Percentiles rank a stretch among this genome's conserved stretches.
Conservation (phyloP, 2,329 filamentous ascomycete genomes). For the Parasarocladium wereldwijsianum region DNA sequence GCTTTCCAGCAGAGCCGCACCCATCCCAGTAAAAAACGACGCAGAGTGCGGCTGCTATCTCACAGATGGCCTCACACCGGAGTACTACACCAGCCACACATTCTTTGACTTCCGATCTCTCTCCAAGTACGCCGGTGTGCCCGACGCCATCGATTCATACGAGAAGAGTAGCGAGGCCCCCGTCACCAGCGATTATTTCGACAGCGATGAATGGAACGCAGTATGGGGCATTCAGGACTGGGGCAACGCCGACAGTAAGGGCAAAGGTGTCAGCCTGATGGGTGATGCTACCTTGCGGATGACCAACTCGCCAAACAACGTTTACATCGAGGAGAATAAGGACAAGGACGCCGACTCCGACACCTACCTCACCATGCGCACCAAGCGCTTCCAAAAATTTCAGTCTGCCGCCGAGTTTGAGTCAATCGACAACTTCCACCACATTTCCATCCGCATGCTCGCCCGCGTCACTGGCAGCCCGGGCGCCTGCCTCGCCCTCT, state of each 20-base stretch:
- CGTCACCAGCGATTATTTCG: conserved; percentile 24
- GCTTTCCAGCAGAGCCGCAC: no score
- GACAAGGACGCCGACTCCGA: conserved; percentile 16
- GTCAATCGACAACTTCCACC: conserved; percentile 16
- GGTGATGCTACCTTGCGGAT: conserved; percentile 18
- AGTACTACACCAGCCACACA: conserved; percentile 28
- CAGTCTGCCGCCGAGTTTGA: conserved; percentile 35
- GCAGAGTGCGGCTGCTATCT: conserved; percentile 30
- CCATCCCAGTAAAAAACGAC: no score
- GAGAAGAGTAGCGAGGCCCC: conserved; percentile 13
- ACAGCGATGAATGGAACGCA: conserved; percentile 17
- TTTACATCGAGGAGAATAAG: conserved; percentile 29
- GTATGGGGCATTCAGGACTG: conserved; percentile 24
- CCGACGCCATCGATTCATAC: conserved; percentile 14
- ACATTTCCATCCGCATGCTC: conserved; percentile 29
- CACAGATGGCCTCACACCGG: conserved; percentile 27
- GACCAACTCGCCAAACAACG: conserved; percentile 26
- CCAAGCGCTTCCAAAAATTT: conserved; percentile 24
- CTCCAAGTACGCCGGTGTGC: conserved; percentile 21
- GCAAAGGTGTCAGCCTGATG: conserved; percentile 11
- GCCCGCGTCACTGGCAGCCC: conserved; percentile 31
- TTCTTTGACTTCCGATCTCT: conserved; percentile 37
- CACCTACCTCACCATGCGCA: conserved; percentile 34
- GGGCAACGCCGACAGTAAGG: conserved; percentile 23
- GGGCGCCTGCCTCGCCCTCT: conserved; percentile 37